A percentile compares a stretch with the other conserved stretches of the same genome.
Evolutionary conservation across 345 rosid genomes (phyloP).

Genomic region (Boechera divaricarpa): DNA sequence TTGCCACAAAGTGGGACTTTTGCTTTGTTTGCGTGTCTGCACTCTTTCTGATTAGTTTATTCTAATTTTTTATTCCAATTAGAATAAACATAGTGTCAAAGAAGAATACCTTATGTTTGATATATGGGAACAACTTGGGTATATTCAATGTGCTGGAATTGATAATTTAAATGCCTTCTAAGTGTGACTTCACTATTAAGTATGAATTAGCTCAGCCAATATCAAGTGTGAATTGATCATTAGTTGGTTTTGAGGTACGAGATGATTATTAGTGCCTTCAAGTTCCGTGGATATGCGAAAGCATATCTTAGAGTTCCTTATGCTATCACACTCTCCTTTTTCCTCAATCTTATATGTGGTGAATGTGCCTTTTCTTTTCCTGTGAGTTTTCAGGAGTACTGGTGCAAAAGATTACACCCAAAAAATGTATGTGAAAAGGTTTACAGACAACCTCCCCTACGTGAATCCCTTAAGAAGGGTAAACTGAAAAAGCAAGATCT

Average conservation of each 20-base stretch:
- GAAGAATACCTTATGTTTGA: constrained; percentile 5
- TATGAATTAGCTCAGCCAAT: not conserved
- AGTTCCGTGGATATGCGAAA: not conserved
- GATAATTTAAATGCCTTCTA: not conserved
- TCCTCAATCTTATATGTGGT: not conserved
- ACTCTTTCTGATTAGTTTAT: constrained; percentile 11
- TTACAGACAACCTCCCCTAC: constrained; percentile 88
- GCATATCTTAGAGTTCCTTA: not conserved
- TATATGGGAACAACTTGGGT: not conserved
- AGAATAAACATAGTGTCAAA: constrained; percentile 6
- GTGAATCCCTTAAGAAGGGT: constrained; percentile 81
- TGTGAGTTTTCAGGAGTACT: constrained; percentile 75
- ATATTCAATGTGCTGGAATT: not conserved
- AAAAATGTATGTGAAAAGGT: constrained; percentile 96
- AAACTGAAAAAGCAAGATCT: constrained; percentile 90
- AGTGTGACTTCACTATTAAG: not conserved
- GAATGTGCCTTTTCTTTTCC: constrained; percentile 17
- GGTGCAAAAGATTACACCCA: constrained; percentile 98
- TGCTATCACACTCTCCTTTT: not conserved
- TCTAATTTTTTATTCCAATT: constrained; percentile 2
- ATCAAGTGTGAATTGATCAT: not conserved
- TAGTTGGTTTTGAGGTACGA: not conserved
- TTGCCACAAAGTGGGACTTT: not conserved
- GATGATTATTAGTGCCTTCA: not conserved
- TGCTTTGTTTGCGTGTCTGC: not conserved